Evolutionary conservation across 371 early-diverging fungal species (phyloP).

Genomic region (Amoeboaphelidium protococcarum): DNA sequence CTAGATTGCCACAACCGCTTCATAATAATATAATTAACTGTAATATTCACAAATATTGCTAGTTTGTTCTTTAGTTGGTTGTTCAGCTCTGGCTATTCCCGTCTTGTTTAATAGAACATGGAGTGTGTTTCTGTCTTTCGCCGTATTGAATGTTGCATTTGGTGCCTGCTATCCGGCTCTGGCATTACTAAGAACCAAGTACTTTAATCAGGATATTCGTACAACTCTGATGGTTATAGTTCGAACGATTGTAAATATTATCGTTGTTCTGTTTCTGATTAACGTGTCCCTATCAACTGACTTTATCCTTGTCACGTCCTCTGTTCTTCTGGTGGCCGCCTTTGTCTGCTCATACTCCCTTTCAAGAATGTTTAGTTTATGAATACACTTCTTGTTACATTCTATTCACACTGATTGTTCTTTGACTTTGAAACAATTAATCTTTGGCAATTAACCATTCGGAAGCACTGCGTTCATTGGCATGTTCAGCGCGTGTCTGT

Average conservation of each 20-base stretch:
- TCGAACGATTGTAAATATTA: conserved; percentile 44
- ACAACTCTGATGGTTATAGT: conserved; percentile 45
- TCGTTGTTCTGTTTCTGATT: conserved; percentile 33
- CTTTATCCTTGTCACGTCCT: no score
- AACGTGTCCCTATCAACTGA: conserved; percentile 22
- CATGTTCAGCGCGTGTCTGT: no score
- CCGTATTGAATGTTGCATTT: conserved; percentile 33
- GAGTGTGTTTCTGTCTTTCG: conserved; percentile 12
- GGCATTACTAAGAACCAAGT: conserved; percentile 29
- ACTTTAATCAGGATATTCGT: conserved; percentile 39
- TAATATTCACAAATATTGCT: neutral
- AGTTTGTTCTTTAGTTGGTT: neutral
- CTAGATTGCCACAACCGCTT: neutral
- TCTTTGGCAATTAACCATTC: no score
- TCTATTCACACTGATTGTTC: no score
- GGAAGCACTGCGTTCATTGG: no score
- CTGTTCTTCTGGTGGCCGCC: no score
- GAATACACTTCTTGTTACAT: no score
- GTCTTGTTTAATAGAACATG: conserved; percentile 6
- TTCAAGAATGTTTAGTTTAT: no score
- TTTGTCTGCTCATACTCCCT: no score
- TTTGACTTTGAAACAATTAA: no score
- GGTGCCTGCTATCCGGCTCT: conserved; percentile 50
- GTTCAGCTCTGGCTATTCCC: neutral
- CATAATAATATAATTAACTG: neutral